phyloP scores from a whole-genome alignment of 2,329 filamentous ascomycete genomes.

The Colletotrichum sp. region DNA sequence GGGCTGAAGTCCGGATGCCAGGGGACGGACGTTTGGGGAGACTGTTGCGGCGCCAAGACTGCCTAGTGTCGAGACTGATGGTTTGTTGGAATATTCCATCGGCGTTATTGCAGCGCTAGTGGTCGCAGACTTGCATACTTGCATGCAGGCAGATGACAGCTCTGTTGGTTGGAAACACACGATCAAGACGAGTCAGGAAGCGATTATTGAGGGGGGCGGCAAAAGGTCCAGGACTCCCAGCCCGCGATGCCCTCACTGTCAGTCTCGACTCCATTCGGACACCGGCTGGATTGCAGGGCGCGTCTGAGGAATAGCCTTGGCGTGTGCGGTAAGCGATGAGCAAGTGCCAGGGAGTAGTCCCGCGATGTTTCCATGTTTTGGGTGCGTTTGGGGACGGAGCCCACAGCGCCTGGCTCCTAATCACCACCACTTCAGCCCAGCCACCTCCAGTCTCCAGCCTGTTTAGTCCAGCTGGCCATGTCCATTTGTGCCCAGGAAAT shows the following conservation, averaged over 20 bases:
- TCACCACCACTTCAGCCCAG: not conserved
- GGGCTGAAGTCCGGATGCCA: not conserved
- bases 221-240: not conserved
- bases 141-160: not conserved
- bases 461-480: not conserved
- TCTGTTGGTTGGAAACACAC: not conserved
- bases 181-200: slow-evolving; percentile 2
- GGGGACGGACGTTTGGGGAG: not conserved
- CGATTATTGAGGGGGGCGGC: not conserved
- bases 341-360: not conserved
- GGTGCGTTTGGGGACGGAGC: slow-evolving; percentile 1
- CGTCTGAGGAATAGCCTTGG: slow-evolving; percentile 13
- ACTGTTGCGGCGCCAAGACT: not conserved
- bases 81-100: not conserved
- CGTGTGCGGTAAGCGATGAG: slow-evolving; percentile 13
- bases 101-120: not conserved
- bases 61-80: not conserved
- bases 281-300: slow-evolving; percentile 1
- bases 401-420: not conserved
- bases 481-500: not conserved
- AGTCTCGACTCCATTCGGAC: not conserved
- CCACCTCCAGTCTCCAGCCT: not conserved
- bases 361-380: slow-evolving; percentile 19
- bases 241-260: not conserved
- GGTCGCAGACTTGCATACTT: not conserved